These are phyloP conservation scores for Trichoderma lentiforme DNA, from an alignment of 2,329 filamentous ascomycete species.

Conservation along the genomic window DNA sequence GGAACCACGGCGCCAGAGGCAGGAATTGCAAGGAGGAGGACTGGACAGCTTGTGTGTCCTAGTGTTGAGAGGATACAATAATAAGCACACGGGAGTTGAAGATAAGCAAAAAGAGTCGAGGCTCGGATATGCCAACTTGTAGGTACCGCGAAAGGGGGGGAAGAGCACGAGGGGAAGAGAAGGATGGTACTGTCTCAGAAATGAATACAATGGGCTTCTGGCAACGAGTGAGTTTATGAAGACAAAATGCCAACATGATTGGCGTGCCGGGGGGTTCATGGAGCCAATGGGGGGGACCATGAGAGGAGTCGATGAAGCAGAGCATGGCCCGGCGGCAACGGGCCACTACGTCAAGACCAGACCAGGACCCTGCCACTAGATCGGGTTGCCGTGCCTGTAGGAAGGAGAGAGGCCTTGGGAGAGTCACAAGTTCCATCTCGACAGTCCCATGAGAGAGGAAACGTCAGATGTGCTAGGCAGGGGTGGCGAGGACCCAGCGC, in stretches of 20 bases:
- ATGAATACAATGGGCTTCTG: constrained; percentile 23
- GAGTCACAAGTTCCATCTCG: constrained; percentile 16
- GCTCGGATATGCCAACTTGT: background rate
- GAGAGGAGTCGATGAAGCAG: constrained; percentile 34
- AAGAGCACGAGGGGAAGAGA: constrained; percentile 7
- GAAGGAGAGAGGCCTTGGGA: constrained; percentile 9
- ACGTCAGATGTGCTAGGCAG: constrained; percentile 26
- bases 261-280: constrained; percentile 30
- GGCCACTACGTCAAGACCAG: constrained; percentile 28
- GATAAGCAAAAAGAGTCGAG: background rate
- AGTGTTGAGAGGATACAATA: background rate
- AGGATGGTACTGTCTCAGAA: constrained; percentile 29
- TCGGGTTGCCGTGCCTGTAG: constrained; percentile 19
- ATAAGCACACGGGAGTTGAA: background rate
- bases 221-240: constrained; percentile 31
- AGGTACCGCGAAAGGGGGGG: constrained; percentile 10
- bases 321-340: constrained; percentile 31
- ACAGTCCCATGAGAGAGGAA: constrained; percentile 25
- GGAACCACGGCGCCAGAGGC: background rate
- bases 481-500: constrained; percentile 24
- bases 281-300: constrained; percentile 34
- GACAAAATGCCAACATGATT: constrained; percentile 32
- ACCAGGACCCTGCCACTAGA: constrained; percentile 23
- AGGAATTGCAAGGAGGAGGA: background rate
- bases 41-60: background rate